Evolutionary conservation across 495 filamentous ascomycete species (phyloP).

Genomic region (Aspergillus taichungensis): DNA sequence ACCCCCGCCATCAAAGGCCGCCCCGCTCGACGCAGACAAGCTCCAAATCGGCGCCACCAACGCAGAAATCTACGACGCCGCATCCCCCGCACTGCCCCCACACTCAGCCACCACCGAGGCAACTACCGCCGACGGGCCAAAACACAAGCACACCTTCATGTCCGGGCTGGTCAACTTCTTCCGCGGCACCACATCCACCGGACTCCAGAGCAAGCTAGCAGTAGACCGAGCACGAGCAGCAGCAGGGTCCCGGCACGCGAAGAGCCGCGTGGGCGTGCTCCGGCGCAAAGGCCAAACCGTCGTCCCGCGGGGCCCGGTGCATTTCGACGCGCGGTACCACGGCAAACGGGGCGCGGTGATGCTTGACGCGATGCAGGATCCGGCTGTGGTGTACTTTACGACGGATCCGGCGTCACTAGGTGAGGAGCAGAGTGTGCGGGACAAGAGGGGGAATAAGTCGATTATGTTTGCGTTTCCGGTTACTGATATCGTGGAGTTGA

Average conservation of each 20-base stretch:
- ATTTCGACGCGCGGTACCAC: slow-evolving; percentile 63
- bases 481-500: slow-evolving; percentile 56
- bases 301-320: slow-evolving; percentile 53
- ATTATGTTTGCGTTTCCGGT: slow-evolving; percentile 44
- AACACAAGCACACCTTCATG: slow-evolving; percentile 38
- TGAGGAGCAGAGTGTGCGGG: slow-evolving; percentile 23
- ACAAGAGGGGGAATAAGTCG: slow-evolving; percentile 31
- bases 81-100: slow-evolving; percentile 13
- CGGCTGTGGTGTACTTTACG: slow-evolving; percentile 33
- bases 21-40: slow-evolving; percentile 28
- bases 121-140: slow-evolving; percentile 18
- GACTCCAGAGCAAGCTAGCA: slow-evolving; percentile 59
- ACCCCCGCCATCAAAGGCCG: slow-evolving; percentile 15
- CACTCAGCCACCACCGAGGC: slow-evolving; percentile 13
- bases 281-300: slow-evolving; percentile 34
- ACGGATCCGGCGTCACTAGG: slow-evolving; percentile 35
- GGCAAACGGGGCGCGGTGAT: slow-evolving; percentile 67
- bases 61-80: slow-evolving; percentile 44
- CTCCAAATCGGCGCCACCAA: slow-evolving; percentile 34
- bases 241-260: slow-evolving; percentile 55
- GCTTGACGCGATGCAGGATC: slow-evolving; percentile 49
- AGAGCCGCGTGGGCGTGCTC: slow-evolving; percentile 62
- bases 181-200: slow-evolving; percentile 57
- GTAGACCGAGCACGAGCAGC: slow-evolving; percentile 61
- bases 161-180: slow-evolving; percentile 55